phyloP scores from a whole-genome alignment of 495 filamentous ascomycete species.

The Aspergillus carlsbadensis region DNA sequence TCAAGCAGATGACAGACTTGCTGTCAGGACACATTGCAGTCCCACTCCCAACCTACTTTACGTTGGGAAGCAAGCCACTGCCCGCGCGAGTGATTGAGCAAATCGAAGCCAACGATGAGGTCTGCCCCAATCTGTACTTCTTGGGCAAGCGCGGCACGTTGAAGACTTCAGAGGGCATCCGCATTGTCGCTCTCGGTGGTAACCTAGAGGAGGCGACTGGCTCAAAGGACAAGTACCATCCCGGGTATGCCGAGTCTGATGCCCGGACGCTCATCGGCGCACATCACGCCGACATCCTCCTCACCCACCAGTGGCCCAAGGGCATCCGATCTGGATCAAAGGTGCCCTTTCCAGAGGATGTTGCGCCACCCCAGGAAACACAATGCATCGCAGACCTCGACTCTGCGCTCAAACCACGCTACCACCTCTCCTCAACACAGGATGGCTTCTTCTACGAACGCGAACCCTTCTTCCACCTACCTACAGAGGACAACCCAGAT shows the following conservation, averaged over 20 bases:
- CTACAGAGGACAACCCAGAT: constrained; percentile 51
- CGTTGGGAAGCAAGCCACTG: constrained; percentile 65
- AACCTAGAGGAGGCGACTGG: constrained; percentile 53
- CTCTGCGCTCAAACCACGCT: constrained; percentile 73
- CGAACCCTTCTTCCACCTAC: constrained; percentile 83
- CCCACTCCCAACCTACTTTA: constrained; percentile 84
- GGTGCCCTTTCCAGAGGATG: constrained; percentile 45
- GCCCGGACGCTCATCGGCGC: constrained; percentile 70
- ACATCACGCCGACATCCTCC: constrained; percentile 75
- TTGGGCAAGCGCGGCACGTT: constrained; percentile 80
- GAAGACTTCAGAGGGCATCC: constrained; percentile 86
- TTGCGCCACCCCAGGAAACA: constrained; percentile 40
- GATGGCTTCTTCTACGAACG: constrained; percentile 76
- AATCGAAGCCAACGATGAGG: constrained; percentile 73
- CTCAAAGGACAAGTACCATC: constrained; percentile 62
- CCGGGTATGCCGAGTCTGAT: constrained; percentile 73
- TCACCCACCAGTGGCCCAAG: constrained; percentile 84
- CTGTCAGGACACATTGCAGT: constrained; percentile 68
- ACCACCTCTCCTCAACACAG: constrained; percentile 73
- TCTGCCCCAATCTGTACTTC: constrained; percentile 85
- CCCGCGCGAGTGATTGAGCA: constrained; percentile 67
- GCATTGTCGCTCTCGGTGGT: constrained; percentile 80
- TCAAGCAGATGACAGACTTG: constrained; percentile 58
- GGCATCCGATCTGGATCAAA: constrained; percentile 63
- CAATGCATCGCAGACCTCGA: constrained; percentile 73